These are phyloP conservation scores for Fusarium nodosum DNA, from an alignment of 2,329 filamentous ascomycete genomes.

Conservation along the genomic window DNA sequence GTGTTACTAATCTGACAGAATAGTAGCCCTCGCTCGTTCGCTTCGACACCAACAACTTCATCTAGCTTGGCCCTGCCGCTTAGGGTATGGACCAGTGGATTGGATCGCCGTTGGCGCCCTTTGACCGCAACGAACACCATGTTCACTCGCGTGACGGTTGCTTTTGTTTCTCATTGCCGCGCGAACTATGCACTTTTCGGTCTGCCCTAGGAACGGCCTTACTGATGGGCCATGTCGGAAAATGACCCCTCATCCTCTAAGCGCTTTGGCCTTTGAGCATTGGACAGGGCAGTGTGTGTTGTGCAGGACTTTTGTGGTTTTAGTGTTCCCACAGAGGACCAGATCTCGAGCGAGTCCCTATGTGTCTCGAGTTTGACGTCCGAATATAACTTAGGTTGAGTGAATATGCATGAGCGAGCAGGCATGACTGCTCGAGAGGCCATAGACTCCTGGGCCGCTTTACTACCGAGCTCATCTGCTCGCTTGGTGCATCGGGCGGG, in stretches of 20 bases:
- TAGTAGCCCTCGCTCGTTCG: slow-evolving; percentile 16
- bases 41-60: slow-evolving; percentile 14
- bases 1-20: slow-evolving; percentile 7
- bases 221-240: slow-evolving; percentile 24
- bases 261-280: slow-evolving; percentile 28
- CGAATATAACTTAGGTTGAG: background rate
- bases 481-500: slow-evolving; percentile 15
- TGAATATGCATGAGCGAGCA: background rate
- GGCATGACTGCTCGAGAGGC: slow-evolving; percentile 1
- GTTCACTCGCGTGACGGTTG: slow-evolving; percentile 33
- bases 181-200: slow-evolving; percentile 19
- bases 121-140: slow-evolving; percentile 41
- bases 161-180: slow-evolving; percentile 11
- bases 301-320: slow-evolving; percentile 29
- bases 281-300: slow-evolving; percentile 33
- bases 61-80: slow-evolving; percentile 17
- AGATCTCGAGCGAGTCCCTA: slow-evolving; percentile 12
- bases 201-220: slow-evolving; percentile 11
- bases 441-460: slow-evolving; percentile 1
- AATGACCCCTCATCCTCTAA: slow-evolving; percentile 23
- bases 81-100: slow-evolving; percentile 24
- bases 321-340: slow-evolving; percentile 6
- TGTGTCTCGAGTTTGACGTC: slow-evolving; percentile 8
- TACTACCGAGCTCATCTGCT: slow-evolving; percentile 1
- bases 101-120: slow-evolving; percentile 26